phyloP scores from a whole-genome alignment of 768 basidiomycete species.

The Mycena leptocephala region DNA sequence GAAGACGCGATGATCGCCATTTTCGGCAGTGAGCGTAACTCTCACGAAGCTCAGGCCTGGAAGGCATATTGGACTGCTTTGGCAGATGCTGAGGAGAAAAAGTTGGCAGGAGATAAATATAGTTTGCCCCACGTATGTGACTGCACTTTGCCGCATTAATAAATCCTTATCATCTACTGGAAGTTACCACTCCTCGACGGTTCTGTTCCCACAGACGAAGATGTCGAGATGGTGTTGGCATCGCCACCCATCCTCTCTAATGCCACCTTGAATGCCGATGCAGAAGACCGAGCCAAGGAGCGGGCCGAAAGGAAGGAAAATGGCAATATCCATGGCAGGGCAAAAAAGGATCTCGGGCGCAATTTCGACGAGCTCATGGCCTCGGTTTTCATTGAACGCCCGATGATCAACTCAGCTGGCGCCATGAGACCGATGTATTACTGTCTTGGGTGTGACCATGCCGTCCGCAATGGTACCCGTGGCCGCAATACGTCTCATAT shows the following conservation, averaged over 20 bases:
- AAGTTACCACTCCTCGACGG: not conserved
- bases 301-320: not conserved
- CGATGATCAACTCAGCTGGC: not conserved
- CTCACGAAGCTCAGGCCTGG: not conserved
- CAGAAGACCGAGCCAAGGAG: not conserved
- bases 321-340: slow-evolving; percentile 11
- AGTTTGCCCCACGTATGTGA: too few species aligned
- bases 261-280: not conserved
- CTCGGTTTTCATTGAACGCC: not conserved
- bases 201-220: not conserved
- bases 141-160: not conserved
- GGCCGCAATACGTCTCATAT: not conserved
- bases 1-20: not conserved
- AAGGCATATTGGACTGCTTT: not conserved
- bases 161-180: not conserved
- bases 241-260: not conserved
- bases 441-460: not conserved
- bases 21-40: not conserved
- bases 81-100: not conserved
- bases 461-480: not conserved
- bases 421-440: not conserved
- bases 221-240: not conserved
- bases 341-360: not conserved
- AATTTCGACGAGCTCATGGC: slow-evolving; percentile 7
- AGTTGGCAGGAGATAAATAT: not conserved